Base-by-base conservation (phyloP, 345 rosid genomes). In the Gossypium herbaceum region DNA sequence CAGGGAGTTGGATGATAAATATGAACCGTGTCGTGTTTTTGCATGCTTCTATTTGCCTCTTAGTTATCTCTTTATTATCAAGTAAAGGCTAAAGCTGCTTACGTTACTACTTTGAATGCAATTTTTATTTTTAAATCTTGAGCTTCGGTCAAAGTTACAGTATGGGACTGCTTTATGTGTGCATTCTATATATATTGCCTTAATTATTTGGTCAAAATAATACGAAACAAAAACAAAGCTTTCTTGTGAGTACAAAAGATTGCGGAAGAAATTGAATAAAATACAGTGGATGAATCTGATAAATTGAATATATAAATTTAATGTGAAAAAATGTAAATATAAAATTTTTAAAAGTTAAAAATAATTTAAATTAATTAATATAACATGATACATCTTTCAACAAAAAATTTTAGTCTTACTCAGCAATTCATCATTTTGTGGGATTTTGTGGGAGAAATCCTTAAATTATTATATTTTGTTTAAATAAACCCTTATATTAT, bases 241-340 rank as follows among this genome's bases (percentile, higher is more conserved):
- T 48, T 48, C 7, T 34, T 34, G 39, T 34, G 39, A 34, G 51
- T 48, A 10, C 51, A 48, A 2, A 48, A 48, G 12, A 48, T 48
- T 9, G 39, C 39, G 1, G 39, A 3, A 27, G 4, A 27, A 27
- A 27, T 27, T 3, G 34, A 3, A 34, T 34, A 34, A 34, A 34
- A 4, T 34, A 34, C 4, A 4, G 1, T 0, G 1, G 6, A 34
- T 4, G 39, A 34, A 4, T 4, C 4, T 34, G 39, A 34, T 4
- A 4, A 34, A 34, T 29, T 29, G 1, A 29, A 29, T 29, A 29
- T 3, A 29, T 34, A 34, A 34, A 4, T 29, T 29, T 29, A 29
- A 29, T 0, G 0, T 4, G 1, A 0, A 34, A 34, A 29, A 29
- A 29, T 29, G 0, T 29, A 29, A 29, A 29, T 29, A 29, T 0